phyloP scores from a whole-genome alignment of 2,329 filamentous ascomycete species.

The Xylariaceae sp. region DNA sequence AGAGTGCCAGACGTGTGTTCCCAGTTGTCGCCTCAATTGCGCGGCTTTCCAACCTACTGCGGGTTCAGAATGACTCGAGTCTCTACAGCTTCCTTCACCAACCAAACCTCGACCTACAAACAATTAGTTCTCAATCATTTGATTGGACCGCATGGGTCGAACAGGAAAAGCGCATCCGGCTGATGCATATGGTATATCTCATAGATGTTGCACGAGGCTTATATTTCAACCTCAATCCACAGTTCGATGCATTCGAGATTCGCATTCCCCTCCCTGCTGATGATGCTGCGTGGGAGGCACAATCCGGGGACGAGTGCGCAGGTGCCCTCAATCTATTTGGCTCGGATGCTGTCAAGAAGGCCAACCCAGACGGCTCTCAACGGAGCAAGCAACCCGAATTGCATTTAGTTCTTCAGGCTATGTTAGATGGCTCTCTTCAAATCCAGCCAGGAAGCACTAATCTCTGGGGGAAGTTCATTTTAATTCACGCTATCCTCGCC shows the following conservation, averaged over 20 bases:
- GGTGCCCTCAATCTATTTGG: constrained; percentile 70
- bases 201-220: constrained; percentile 70
- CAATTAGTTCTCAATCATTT: constrained; percentile 59
- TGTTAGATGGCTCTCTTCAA: constrained; percentile 64
- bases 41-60: constrained; percentile 62
- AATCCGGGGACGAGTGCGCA: constrained; percentile 64
- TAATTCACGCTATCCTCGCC: constrained; percentile 72
- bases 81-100: constrained; percentile 68
- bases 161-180: constrained; percentile 71
- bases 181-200: constrained; percentile 70
- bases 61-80: constrained; percentile 56
- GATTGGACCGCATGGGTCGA: constrained; percentile 73
- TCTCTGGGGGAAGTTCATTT: constrained; percentile 74
- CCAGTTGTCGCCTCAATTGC: constrained; percentile 63
- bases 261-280: constrained; percentile 73
- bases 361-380: constrained; percentile 68
- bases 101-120: constrained; percentile 54
- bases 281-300: constrained; percentile 77
- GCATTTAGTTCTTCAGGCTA: constrained; percentile 64
- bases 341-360: constrained; percentile 56
- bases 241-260: constrained; percentile 70
- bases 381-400: constrained; percentile 70
- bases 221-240: constrained; percentile 72
- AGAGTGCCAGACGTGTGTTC: constrained; percentile 66
- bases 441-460: constrained; percentile 73